Base-by-base conservation (phyloP, 352 stramenopile species). In the Globisporangium paddicum region DNA sequence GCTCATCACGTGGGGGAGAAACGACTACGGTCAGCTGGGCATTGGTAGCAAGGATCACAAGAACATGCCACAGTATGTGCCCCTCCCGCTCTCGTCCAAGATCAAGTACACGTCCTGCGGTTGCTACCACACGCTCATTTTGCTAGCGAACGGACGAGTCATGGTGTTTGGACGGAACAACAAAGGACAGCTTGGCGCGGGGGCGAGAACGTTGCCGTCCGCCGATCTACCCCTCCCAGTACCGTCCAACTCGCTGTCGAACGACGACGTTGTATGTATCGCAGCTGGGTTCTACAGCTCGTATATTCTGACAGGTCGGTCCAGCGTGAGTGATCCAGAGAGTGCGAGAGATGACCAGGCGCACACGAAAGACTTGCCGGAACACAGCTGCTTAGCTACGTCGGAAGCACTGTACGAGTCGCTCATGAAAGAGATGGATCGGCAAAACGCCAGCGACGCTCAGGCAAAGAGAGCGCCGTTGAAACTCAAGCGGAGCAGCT, bases 91-190 rank as follows among this genome's bases (percentile, higher is more conserved):
- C 13, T 90, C 83, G 14, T 87, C 84, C 3, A 88, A 86, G 30
- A 89, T 94, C 28, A 79, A 72, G n/a, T 75, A 68, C 30, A 78
- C 82, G 1, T 93, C 86, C 1, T 95, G 84, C 37, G 86, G 86
- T 2, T 95, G 86, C 60, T 95, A 95, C 47, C 86, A 95, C 60
- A 86, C 82, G 16, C 60, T 95, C 2, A 78, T 95, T 56, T 26
- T 95, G 28, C 71, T 93, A 13, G 75, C 72, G 2, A 94, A 91
- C 42, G 84, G 83, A 5, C 73, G 82, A 1, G 82, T 93, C 13
- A 93, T 95, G 84, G 84, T 92, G 0, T 95, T 95, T 69, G 84
- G 86, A 5, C 77, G 86, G 41, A 95, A 95, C 66, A 95, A 95
- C 62, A 95, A 95, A 49, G 84, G 86, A 0, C 86, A 96, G 30